Evolutionary conservation across 148 eudicot genomes (phyloP).

Genomic region (Salicornia ramosissima): DNA sequence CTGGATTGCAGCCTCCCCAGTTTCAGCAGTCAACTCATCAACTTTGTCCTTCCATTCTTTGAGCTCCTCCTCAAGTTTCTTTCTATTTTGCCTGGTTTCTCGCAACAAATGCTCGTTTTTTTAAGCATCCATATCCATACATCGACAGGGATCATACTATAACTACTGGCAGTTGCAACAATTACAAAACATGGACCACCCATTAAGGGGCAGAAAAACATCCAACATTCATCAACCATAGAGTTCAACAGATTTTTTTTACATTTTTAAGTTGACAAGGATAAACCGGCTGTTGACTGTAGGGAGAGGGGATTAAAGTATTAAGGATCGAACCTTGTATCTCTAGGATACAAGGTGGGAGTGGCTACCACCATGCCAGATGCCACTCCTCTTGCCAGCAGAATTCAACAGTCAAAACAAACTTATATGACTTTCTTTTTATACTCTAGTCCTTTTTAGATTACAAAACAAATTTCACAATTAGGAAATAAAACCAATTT

Average conservation of each 20-base stretch:
- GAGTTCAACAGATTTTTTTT: too few species aligned
- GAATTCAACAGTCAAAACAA: neutral
- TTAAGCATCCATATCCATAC: neutral
- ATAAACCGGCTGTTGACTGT: too few species aligned
- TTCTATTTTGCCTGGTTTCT: slow-evolving; percentile 51
- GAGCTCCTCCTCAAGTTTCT: slow-evolving; percentile 80
- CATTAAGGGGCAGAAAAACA: neutral
- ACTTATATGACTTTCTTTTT: neutral
- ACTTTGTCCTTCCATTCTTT: slow-evolving; percentile 51
- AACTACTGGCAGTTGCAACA: neutral
- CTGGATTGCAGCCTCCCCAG: slow-evolving; percentile 85
- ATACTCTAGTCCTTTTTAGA: neutral
- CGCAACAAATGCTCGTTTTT: neutral
- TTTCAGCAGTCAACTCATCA: slow-evolving; percentile 61
- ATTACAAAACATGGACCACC: neutral
- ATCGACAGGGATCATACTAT: neutral
- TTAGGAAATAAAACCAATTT: neutral
- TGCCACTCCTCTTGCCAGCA: too few species aligned
- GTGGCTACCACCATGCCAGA: too few species aligned
- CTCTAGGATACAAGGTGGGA: too few species aligned
- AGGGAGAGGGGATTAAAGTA: too few species aligned
- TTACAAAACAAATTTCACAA: neutral
- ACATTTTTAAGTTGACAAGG: too few species aligned
- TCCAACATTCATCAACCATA: slow-evolving; percentile 1
- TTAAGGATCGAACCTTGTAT: too few species aligned